A percentile compares a stretch with the other conserved stretches of the same genome.
These are phyloP conservation scores for Pythium coloratum DNA, from an alignment of 352 stramenopile genomes.

Conservation along the genomic window DNA sequence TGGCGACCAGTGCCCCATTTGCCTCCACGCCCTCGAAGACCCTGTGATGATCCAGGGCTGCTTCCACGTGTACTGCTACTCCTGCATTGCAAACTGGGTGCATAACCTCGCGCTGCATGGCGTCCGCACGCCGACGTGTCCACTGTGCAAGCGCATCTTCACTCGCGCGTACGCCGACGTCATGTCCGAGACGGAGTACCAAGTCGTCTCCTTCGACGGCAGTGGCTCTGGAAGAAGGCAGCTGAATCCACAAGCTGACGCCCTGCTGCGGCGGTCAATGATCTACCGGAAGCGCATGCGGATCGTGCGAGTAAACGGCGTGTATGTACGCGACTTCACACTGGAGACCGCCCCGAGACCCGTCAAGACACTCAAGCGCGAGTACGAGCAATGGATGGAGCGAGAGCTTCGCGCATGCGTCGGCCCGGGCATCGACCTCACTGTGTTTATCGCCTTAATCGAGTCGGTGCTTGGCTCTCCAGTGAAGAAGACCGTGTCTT, in stretches of 20 bases:
- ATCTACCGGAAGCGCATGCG: conserved; percentile 57
- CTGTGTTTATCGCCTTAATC: conserved; percentile 64
- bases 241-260: conserved; percentile 1
- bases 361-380: conserved; percentile 46
- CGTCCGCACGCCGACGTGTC: conserved; percentile 51
- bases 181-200: conserved; percentile 60
- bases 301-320: conserved; percentile 48
- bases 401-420: conserved; percentile 71
- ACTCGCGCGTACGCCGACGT: conserved; percentile 59
- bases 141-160: conserved; percentile 69
- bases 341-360: conserved; percentile 18
- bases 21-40: conserved; percentile 54
- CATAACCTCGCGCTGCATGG: conserved; percentile 58
- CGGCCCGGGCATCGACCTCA: conserved; percentile 63
- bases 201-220: conserved; percentile 53
- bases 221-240: conserved; percentile 15
- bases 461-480: conserved; percentile 57
- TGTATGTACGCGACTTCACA: conserved; percentile 21
- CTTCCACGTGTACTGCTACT: conserved; percentile 76
- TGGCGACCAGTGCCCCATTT: conserved; percentile 72
- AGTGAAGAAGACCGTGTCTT: conserved; percentile 12
- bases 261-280: conserved; percentile 42
- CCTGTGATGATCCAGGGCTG: conserved; percentile 60
- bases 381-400: conserved; percentile 61
- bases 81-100: conserved; percentile 65